These are phyloP conservation scores for Termitomyces sp. DNA, from an alignment of 768 basidiomycete species.

Conservation along the genomic window DNA sequence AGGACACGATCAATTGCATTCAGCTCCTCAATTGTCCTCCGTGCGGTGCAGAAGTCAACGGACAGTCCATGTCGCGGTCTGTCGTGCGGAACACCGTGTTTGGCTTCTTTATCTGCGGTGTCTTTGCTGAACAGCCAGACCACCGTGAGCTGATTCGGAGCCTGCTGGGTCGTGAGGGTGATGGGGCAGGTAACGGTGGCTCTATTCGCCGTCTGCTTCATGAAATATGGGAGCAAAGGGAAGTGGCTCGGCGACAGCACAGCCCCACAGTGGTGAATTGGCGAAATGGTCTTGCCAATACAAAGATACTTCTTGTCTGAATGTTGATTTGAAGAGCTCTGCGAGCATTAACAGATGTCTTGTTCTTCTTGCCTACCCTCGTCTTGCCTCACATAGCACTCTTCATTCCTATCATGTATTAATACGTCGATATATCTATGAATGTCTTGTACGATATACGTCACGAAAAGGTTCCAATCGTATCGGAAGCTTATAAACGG, in stretches of 20 bases:
- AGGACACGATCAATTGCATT: slow-evolving; percentile 49
- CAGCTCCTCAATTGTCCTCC: slow-evolving; percentile 29
- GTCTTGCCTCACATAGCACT: background rate
- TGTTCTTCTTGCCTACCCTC: background rate
- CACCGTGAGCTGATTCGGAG: slow-evolving; percentile 40
- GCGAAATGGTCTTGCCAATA: slow-evolving; percentile 50
- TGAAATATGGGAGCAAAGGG: slow-evolving; percentile 52
- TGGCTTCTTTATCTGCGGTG: slow-evolving; percentile 69
- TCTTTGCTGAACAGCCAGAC: slow-evolving; percentile 49
- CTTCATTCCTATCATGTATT: background rate
- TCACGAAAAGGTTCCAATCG: slow-evolving; percentile 11
- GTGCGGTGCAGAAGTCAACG: slow-evolving; percentile 7
- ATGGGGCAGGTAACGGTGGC: slow-evolving; percentile 63
- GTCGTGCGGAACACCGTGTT: slow-evolving; percentile 80
- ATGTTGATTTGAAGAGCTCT: slow-evolving; percentile 2
- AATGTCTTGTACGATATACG: slow-evolving; percentile 5
- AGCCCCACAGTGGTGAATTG: slow-evolving; percentile 48
- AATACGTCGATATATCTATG: background rate
- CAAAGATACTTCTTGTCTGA: slow-evolving; percentile 58
- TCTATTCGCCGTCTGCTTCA: slow-evolving; percentile 51
- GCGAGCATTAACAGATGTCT: background rate
- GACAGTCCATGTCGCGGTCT: slow-evolving; percentile 35
- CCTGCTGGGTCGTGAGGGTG: slow-evolving; percentile 49
- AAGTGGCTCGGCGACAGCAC: background rate
- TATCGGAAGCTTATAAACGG: slow-evolving; percentile 20